A percentile compares a stretch with the other conserved stretches of the same genome.
Conservation (phyloP, 2,329 filamentous ascomycete species). For the Colletotrichum lindemuthianum region DNA sequence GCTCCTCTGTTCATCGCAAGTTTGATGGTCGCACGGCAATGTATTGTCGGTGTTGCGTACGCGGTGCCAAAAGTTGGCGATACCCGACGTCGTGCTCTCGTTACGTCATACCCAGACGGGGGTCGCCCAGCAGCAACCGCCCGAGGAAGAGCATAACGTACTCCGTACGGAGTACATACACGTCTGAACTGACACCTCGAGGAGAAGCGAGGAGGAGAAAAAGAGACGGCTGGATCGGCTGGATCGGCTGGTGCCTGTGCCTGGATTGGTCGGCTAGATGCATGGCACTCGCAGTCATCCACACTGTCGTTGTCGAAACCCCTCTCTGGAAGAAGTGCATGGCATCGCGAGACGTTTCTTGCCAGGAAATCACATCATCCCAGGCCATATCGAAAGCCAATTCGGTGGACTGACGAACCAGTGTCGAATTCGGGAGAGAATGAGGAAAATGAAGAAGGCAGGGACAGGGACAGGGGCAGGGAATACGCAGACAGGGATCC, state of each 20-base stretch:
- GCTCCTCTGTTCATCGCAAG: not conserved
- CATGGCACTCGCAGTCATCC: slow-evolving; percentile 15
- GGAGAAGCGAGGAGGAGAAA: not conserved
- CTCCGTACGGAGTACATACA: not conserved
- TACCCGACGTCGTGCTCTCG: slow-evolving; percentile 31
- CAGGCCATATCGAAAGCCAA: slow-evolving; percentile 2
- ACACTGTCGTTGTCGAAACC: too few species aligned
- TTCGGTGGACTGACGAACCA: slow-evolving; percentile 6
- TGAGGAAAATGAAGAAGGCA: slow-evolving; percentile 22
- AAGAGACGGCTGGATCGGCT: slow-evolving; percentile 25
- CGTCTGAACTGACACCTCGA: not conserved
- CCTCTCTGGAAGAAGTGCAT: too few species aligned
- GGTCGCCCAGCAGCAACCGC: slow-evolving; percentile 5
- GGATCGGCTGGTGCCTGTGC: slow-evolving; percentile 21
- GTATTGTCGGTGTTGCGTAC: not conserved
- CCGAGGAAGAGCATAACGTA: not conserved
- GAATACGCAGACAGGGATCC: not conserved
- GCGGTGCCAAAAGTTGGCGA: slow-evolving; percentile 24
- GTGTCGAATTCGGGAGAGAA: not conserved
- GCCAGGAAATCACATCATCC: slow-evolving; percentile 14
- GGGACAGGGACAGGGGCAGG: slow-evolving; percentile 11
- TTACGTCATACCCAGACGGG: slow-evolving; percentile 34
- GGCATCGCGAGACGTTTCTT: too few species aligned
- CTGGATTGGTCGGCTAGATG: slow-evolving; percentile 22
- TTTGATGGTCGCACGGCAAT: not conserved